Evolutionary conservation across 495 filamentous ascomycete species (phyloP), one percentile per base, ranked within the genome.

Genomic region (Baudoinia panamericana): DNA sequence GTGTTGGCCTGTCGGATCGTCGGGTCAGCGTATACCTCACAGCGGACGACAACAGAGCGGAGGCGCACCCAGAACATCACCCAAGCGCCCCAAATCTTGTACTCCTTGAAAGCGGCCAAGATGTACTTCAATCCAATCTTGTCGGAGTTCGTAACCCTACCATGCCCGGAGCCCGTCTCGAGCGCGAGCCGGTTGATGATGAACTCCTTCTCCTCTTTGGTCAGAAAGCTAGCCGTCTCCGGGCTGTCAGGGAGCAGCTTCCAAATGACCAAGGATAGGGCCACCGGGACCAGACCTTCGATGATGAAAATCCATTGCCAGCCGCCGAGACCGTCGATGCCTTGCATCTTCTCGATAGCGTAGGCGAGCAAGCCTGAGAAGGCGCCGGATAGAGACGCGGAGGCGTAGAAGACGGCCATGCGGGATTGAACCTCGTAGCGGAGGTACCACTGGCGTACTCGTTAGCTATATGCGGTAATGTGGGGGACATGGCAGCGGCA

Each of bases 381-480:
- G 1, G 76, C 78, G 13, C 78, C 77, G 2, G 78, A 74, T 23
- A 82, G 51, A 24, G 67, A 73, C 1, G 76, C 76, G 0, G 76
- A 68, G 37, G 73, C 73, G 66, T 81, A 84, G 58, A 84, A 85
- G 29, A 78, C 61, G 5, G 78, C 80, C 46, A 76, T 70, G 20
- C 81, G 71, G 37, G 63, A 70, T 50, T 84, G 80, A 13, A 70
- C 71, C 51, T 76, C 71, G 43, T 78, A 70, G 2, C 75, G 60
- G 15, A 64, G 62, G 41, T 84, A 84, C 82, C 82, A 86, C n/a
- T n/a, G n/a, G n/a, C n/a, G n/a, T n/a, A n/a, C n/a, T n/a, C 55
- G 78, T 74, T 0, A 78, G 80, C 16, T 84, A 68, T 47, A 83
- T n/a, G n/a, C n/a, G n/a, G n/a, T 28, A 28, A 8, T 28, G 26